Evolutionary conservation across 1,284 basidiomycete species (phyloP).

Genomic region (Sanghuangporus baumii): DNA sequence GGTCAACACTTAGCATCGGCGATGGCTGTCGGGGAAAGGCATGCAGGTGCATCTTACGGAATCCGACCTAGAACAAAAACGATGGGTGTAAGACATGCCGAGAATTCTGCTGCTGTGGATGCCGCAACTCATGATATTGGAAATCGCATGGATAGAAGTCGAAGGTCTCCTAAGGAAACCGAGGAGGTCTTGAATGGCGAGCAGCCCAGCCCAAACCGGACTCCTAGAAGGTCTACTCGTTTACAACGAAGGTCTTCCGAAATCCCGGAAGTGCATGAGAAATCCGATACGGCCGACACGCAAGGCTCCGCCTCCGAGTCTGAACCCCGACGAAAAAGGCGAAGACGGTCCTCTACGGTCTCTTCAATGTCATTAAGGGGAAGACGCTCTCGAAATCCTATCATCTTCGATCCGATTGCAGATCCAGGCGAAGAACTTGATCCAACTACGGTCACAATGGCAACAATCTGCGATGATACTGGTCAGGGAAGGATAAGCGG

Average conservation of each 20-base stretch:
- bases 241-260: neutral
- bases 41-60: too few species aligned
- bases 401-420: slow-evolving; percentile 45
- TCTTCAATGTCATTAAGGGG: slow-evolving; percentile 14
- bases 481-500: slow-evolving; percentile 70
- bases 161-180: neutral
- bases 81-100: too few species aligned
- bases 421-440: slow-evolving; percentile 71
- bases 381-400: slow-evolving; percentile 33
- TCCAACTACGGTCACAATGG: slow-evolving; percentile 74
- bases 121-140: neutral
- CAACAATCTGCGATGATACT: slow-evolving; percentile 63
- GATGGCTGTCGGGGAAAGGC: too few species aligned
- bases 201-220: neutral
- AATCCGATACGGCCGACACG: neutral
- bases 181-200: neutral
- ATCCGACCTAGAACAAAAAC: too few species aligned
- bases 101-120: too few species aligned
- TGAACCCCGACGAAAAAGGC: neutral
- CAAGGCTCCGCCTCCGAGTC: neutral
- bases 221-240: neutral
- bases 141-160: neutral
- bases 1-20: neutral
- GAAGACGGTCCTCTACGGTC: slow-evolving; percentile 4
- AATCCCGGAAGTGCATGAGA: neutral